Conservation (phyloP, 2,329 filamentous ascomycete species). For the Fusarium metavorans region DNA sequence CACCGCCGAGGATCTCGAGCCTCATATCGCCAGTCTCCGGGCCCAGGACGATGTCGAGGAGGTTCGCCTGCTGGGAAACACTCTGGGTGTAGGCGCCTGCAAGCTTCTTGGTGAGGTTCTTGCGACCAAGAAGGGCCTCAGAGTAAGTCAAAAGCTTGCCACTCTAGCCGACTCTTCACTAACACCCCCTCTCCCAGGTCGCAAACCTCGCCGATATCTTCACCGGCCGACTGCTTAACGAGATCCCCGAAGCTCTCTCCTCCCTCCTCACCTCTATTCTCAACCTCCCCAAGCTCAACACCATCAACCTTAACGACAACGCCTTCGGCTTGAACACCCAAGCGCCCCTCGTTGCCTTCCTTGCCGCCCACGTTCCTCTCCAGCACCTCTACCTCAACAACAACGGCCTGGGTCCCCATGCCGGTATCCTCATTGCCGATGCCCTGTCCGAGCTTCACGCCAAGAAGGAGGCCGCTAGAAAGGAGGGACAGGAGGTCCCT, state of each 20-base stretch:
- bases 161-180: neutral
- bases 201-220: slow-evolving; percentile 98
- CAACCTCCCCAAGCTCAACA: slow-evolving; percentile 86
- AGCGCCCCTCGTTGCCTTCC: slow-evolving; percentile 91
- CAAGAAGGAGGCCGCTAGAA: slow-evolving; percentile 84
- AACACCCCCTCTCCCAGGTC: slow-evolving; percentile 58
- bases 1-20: slow-evolving; percentile 85
- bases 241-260: slow-evolving; percentile 91
- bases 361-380: slow-evolving; percentile 87
- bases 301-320: slow-evolving; percentile 96
- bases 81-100: slow-evolving; percentile 88
- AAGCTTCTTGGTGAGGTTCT: slow-evolving; percentile 87
- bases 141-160: slow-evolving; percentile 61
- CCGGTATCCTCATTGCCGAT: slow-evolving; percentile 89
- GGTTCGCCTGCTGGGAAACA: slow-evolving; percentile 90
- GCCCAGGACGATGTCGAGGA: slow-evolving; percentile 83
- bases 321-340: slow-evolving; percentile 97
- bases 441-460: slow-evolving; percentile 84
- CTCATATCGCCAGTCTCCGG: slow-evolving; percentile 81
- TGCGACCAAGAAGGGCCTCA: slow-evolving; percentile 83
- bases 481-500: slow-evolving; percentile 78
- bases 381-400: slow-evolving; percentile 98
- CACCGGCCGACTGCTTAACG: slow-evolving; percentile 90
- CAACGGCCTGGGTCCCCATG: slow-evolving; percentile 94
- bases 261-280: slow-evolving; percentile 88